These are phyloP conservation scores for Rhynchosporium graminicola DNA, from an alignment of 2,329 filamentous ascomycete genomes.

Conservation along the genomic window DNA sequence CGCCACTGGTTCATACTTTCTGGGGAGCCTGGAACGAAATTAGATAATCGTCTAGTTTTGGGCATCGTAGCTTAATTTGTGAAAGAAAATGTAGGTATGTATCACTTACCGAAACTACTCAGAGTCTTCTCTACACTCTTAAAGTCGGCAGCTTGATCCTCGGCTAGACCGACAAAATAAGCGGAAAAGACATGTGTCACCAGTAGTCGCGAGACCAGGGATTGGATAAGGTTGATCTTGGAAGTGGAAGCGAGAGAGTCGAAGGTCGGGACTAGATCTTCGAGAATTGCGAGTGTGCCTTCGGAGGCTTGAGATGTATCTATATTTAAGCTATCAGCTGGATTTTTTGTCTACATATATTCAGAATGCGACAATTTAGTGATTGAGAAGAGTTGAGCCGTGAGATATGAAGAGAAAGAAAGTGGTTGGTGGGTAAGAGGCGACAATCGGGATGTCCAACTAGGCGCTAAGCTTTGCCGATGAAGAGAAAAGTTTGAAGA, in stretches of 20 bases:
- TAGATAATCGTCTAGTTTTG: conserved; percentile 10
- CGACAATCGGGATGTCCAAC: too few relatives aligned
- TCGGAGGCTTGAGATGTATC: conserved; percentile 46
- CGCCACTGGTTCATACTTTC: conserved; percentile 67
- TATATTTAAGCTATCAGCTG: conserved; percentile 36
- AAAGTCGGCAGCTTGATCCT: conserved; percentile 54
- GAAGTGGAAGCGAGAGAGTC: conserved; percentile 53
- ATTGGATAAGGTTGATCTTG: conserved; percentile 65
- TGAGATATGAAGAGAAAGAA: too few relatives aligned
- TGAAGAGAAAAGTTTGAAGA: too few relatives aligned
- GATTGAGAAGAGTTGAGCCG: too few relatives aligned
- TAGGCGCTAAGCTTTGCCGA: too few relatives aligned
- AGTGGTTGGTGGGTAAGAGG: too few relatives aligned
- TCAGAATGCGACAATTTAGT: too few relatives aligned
- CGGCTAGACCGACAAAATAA: conserved; percentile 64
- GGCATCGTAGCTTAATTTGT: too few relatives aligned
- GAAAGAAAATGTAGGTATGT: neutral
- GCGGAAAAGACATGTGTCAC: conserved; percentile 62
- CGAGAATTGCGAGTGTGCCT: conserved; percentile 47
- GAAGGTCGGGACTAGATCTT: conserved; percentile 58
- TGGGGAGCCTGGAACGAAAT: conserved; percentile 43
- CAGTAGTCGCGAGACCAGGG: conserved; percentile 58
- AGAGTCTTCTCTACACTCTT: conserved; percentile 38
- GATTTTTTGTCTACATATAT: neutral
- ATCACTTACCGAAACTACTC: conserved; percentile 30